Conservation (phyloP, 441 rosid species). For the Populus trichocarpa region DNA sequence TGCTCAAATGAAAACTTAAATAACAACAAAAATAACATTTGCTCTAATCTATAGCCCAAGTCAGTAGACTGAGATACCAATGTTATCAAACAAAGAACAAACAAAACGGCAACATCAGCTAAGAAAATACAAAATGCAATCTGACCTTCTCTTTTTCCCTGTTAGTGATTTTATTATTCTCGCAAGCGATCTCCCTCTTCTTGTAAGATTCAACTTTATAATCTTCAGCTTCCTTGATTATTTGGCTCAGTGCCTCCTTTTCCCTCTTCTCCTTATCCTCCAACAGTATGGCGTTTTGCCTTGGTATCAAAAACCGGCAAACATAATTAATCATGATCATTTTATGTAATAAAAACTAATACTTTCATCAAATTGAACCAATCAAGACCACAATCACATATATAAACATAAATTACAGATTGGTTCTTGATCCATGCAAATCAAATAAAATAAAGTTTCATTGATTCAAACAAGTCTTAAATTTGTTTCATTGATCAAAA, state of each 20-base stretch:
- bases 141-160: slow-evolving; percentile 77
- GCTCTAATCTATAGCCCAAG: neutral
- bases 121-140: neutral
- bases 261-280: slow-evolving; percentile 85
- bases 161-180: slow-evolving; percentile 56
- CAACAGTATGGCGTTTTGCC: slow-evolving; percentile 57
- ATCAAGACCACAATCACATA: neutral
- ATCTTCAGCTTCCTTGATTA: slow-evolving; percentile 59
- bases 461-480: neutral
- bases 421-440: neutral
- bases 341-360: neutral
- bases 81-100: slow-evolving; percentile 1
- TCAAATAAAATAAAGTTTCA: neutral
- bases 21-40: neutral
- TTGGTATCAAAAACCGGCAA: slow-evolving; percentile 16
- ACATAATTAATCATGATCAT: neutral
- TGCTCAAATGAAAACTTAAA: neutral
- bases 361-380: neutral
- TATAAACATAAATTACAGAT: neutral
- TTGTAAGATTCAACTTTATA: slow-evolving; percentile 59
- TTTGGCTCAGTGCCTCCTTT: slow-evolving; percentile 50
- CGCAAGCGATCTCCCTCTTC: slow-evolving; percentile 52
- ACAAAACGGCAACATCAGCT: neutral
- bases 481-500: neutral
- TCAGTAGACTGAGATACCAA: neutral